Percentiles rank a stretch among this genome's conserved stretches.
Conservation (phyloP, 2,329 filamentous ascomycete genomes). For the Diaporthe sp. region DNA sequence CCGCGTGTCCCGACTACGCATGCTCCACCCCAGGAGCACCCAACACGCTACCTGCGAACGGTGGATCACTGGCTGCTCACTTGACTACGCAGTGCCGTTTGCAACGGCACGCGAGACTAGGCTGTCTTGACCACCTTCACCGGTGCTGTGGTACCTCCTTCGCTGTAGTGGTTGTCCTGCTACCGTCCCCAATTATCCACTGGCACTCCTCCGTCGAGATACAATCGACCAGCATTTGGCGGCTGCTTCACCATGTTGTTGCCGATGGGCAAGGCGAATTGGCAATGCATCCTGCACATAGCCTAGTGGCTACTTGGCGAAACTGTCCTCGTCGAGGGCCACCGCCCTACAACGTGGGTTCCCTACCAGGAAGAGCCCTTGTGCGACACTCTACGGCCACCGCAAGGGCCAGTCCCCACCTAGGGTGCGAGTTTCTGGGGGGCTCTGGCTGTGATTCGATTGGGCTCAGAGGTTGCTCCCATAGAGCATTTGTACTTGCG, state of each 20-base stretch:
- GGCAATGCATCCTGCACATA: slow-evolving; percentile 5
- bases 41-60: background rate
- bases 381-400: slow-evolving; percentile 13
- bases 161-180: background rate
- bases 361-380: slow-evolving; percentile 5
- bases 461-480: background rate
- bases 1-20: background rate
- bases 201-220: background rate
- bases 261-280: background rate
- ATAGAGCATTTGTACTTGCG: background rate
- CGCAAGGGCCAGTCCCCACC: background rate
- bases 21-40: slow-evolving; percentile 9
- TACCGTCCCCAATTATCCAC: background rate
- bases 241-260: background rate
- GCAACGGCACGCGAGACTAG: background rate
- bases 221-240: background rate
- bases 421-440: background rate
- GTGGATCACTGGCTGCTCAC: background rate
- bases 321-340: slow-evolving; percentile 13
- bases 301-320: slow-evolving; percentile 19
- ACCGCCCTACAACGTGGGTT: slow-evolving; percentile 13
- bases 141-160: background rate
- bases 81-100: background rate
- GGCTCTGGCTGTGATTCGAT: background rate
- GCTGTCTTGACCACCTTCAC: background rate